phyloP scores from a whole-genome alignment of 805 yeast genomes.

The Nakazawaea pomicola region DNA sequence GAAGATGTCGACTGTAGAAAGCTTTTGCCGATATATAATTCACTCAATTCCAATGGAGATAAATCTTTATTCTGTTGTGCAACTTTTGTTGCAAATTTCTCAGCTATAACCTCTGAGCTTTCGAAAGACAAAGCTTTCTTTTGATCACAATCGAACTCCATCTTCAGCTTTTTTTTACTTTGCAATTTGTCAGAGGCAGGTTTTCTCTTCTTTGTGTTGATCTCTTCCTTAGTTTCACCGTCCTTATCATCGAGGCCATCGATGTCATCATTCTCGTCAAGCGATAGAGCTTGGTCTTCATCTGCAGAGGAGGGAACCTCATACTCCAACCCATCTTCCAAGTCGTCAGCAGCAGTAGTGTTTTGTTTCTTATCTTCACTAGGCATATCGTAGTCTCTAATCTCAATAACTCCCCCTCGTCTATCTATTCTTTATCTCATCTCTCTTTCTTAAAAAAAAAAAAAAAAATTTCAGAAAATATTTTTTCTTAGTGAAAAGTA shows the following conservation, averaged over 20 bases:
- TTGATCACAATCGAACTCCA: constrained; percentile 57
- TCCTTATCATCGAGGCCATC: constrained; percentile 17
- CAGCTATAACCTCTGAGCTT: constrained; percentile 59
- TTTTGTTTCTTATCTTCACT: not conserved
- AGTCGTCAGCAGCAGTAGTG: constrained; percentile 52
- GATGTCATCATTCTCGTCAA: constrained; percentile 23
- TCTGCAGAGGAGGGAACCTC: constrained; percentile 36
- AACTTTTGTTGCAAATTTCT: constrained; percentile 58
- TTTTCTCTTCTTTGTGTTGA: constrained; percentile 20
- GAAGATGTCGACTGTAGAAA: constrained; percentile 60
- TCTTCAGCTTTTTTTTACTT: constrained; percentile 60
- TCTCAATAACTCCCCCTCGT: too few relatives aligned
- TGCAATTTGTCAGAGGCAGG: constrained; percentile 41
- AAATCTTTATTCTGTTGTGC: constrained; percentile 58
- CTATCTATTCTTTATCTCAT: not conserved
- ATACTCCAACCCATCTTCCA: constrained; percentile 75
- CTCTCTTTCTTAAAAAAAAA: not conserved
- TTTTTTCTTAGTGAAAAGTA: too few relatives aligned
- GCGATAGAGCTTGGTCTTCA: constrained; percentile 33
- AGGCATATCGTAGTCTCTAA: too few relatives aligned
- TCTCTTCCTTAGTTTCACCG: constrained; percentile 12
- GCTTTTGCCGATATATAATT: constrained; percentile 47
- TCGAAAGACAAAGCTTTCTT: constrained; percentile 52
- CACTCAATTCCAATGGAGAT: constrained; percentile 71
- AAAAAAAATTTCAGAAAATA: constrained; percentile 2